These are phyloP conservation scores for Cotoneaster glaucophyllus DNA, from an alignment of 306 rosid species.

Conservation along the genomic window DNA sequence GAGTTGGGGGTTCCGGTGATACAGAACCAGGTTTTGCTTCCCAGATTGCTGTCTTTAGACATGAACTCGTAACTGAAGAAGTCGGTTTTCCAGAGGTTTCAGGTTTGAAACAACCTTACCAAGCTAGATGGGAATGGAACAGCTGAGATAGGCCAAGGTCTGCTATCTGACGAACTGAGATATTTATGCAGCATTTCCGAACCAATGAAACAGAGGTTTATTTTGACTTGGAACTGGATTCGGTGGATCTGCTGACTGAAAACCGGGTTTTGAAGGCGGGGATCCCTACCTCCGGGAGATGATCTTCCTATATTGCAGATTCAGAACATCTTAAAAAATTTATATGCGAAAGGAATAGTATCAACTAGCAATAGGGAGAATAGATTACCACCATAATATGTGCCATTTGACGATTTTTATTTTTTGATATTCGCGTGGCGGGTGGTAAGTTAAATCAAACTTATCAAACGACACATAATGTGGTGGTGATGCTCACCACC, in stretches of 20 bases:
- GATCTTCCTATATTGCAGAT: slow-evolving; percentile 9
- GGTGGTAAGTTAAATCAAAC: neutral
- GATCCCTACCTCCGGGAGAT: slow-evolving; percentile 13
- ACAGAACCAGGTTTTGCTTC: slow-evolving; percentile 94
- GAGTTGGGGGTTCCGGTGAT: slow-evolving; percentile 82
- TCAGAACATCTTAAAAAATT: neutral
- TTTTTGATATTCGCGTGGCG: too few relatives aligned
- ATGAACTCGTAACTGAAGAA: slow-evolving; percentile 22
- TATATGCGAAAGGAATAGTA: neutral
- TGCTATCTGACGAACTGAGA: neutral
- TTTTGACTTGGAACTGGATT: slow-evolving; percentile 27
- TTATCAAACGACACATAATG: neutral
- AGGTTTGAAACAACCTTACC: slow-evolving; percentile 27
- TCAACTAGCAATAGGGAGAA: neutral
- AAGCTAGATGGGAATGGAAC: slow-evolving; percentile 68
- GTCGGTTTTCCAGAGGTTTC: slow-evolving; percentile 10
- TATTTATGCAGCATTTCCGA: neutral
- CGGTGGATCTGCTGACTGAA: slow-evolving; percentile 52
- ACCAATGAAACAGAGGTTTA: neutral
- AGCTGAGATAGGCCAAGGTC: slow-evolving; percentile 10
- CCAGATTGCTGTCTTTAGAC: slow-evolving; percentile 86
- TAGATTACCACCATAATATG: neutral
- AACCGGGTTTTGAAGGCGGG: slow-evolving; percentile 59
- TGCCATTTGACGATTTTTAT: neutral
- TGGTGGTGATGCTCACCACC: neutral